Percentiles rank a stretch among this genome's conserved stretches.
These are phyloP conservation scores for Dendrothele bispora DNA, from an alignment of 768 basidiomycete genomes.

Conservation along the genomic window DNA sequence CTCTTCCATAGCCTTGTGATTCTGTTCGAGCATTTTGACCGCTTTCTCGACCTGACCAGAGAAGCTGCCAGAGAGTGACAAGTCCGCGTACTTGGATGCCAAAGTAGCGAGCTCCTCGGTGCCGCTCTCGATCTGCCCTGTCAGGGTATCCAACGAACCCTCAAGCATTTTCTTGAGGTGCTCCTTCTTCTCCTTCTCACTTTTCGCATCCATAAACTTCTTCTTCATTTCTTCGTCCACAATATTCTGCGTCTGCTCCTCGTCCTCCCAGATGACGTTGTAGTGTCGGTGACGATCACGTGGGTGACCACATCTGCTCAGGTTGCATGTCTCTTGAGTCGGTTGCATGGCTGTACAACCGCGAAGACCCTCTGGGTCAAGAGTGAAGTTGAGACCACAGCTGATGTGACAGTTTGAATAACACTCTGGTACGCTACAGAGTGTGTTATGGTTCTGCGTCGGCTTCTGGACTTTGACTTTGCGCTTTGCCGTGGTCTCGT, in stretches of 20 bases:
- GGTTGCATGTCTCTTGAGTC: slow-evolving; percentile 5
- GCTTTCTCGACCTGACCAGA: too few species aligned
- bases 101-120: slow-evolving; percentile 2
- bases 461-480: neutral
- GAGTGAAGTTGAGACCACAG: slow-evolving; percentile 11
- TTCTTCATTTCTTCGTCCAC: slow-evolving; percentile 15
- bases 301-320: slow-evolving; percentile 12
- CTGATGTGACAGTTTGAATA: slow-evolving; percentile 13
- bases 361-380: slow-evolving; percentile 8
- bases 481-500: slow-evolving; percentile 6
- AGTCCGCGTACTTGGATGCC: slow-evolving; percentile 6
- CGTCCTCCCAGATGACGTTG: slow-evolving; percentile 11
- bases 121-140: neutral
- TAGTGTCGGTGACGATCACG: slow-evolving; percentile 14
- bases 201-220: slow-evolving; percentile 12
- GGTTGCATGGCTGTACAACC: neutral
- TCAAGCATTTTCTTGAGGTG: slow-evolving; percentile 1
- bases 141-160: slow-evolving; percentile 4
- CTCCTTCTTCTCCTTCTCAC: slow-evolving; percentile 4
- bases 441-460: slow-evolving; percentile 6
- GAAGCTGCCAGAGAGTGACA: slow-evolving; percentile 17
- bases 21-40: too few species aligned
- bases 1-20: too few species aligned
- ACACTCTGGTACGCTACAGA: slow-evolving; percentile 11
- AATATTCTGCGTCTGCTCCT: slow-evolving; percentile 3